Percentiles rank a stretch among this genome's conserved stretches.
Conservation (phyloP, 129 eudicot genomes). For the Tanacetum coccineum region DNA sequence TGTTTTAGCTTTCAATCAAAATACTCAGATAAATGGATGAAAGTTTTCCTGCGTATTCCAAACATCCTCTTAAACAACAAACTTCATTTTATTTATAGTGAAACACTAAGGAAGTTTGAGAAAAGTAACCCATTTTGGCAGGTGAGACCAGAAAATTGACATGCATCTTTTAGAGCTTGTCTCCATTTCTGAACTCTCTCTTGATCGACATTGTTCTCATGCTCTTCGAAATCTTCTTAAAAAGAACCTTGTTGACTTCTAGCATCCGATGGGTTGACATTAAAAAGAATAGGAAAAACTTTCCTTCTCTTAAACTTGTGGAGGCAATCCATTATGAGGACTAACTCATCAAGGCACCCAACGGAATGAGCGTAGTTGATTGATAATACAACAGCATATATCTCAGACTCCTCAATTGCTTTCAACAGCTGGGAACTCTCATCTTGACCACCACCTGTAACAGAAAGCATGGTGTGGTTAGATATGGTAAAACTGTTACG, state of each 20-base stretch:
- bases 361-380: not conserved
- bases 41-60: no score
- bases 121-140: no score
- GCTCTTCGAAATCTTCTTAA: not conserved
- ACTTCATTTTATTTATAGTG: no score
- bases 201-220: not conserved
- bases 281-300: no score
- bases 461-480: not conserved
- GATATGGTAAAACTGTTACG: not conserved
- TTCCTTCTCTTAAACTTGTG: not conserved
- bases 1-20: no score
- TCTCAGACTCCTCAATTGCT: not conserved
- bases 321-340: constrained; percentile 1
- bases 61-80: no score
- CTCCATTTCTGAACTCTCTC: no score
- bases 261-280: not conserved
- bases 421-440: not conserved
- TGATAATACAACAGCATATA: not conserved
- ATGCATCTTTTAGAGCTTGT: no score
- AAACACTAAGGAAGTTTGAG: no score
- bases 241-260: not conserved
- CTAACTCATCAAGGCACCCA: not conserved
- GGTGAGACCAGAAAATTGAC: no score
- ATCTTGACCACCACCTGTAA: constrained; percentile 5
- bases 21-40: no score